A percentile compares a stretch with the other conserved stretches of the same genome.
Evolutionary conservation across 306 rosid genomes (phyloP).

Genomic region (Quercus wislizeni): DNA sequence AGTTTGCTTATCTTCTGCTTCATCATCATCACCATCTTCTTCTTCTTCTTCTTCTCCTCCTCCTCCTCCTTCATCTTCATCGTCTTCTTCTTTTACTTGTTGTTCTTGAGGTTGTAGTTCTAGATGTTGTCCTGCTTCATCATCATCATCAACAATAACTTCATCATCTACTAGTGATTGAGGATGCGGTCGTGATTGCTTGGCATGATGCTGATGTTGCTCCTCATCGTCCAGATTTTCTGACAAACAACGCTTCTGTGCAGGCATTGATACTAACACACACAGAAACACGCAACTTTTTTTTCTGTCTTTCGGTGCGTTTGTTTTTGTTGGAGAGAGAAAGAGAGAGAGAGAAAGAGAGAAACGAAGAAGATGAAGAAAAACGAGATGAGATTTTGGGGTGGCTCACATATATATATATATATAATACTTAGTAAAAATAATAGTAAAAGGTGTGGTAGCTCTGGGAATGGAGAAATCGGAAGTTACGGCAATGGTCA

Average conservation of each 20-base stretch:
- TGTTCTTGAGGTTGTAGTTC: slow-evolving; percentile 25
- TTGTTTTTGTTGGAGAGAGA: slow-evolving; percentile 4
- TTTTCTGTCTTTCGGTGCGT: slow-evolving; percentile 2
- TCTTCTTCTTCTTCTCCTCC: slow-evolving; percentile 2
- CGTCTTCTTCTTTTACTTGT: not conserved
- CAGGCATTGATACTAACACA: slow-evolving; percentile 67
- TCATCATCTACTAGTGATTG: slow-evolving; percentile 26
- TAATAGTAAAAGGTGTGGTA: not conserved
- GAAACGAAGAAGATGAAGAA: slow-evolving; percentile 1
- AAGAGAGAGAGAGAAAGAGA: not conserved
- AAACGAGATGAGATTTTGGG: slow-evolving; percentile 34
- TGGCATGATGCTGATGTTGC: slow-evolving; percentile 42
- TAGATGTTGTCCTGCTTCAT: slow-evolving; percentile 2
- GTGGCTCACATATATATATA: not conserved
- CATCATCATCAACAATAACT: not conserved
- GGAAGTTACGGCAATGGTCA: too few relatives aligned
- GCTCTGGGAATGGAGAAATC: slow-evolving; percentile 6
- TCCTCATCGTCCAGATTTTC: slow-evolving; percentile 50
- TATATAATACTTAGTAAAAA: not conserved
- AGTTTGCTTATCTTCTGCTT: slow-evolving; percentile 15
- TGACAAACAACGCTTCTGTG: slow-evolving; percentile 76
- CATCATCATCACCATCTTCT: slow-evolving; percentile 8
- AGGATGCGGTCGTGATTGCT: slow-evolving; percentile 42
- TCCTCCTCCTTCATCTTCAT: slow-evolving; percentile 4
- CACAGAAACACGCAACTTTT: slow-evolving; percentile 4